phyloP scores from a whole-genome alignment of 192 early-diverging fungal genomes.

The Dispira simplex region DNA sequence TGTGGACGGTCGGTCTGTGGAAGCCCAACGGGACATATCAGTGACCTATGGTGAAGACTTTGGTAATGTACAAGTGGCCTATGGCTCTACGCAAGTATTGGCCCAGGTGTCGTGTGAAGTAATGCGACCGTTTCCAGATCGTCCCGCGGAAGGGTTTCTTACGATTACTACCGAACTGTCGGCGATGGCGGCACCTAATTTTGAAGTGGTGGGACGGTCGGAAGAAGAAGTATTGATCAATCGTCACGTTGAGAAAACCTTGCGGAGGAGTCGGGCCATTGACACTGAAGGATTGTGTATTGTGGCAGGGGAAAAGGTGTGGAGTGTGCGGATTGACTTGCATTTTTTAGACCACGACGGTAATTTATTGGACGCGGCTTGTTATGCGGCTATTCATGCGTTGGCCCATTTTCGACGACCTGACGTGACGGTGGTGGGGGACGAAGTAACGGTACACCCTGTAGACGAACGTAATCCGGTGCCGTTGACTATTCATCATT shows the following conservation, averaged over 20 bases:
- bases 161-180: constrained; percentile 78
- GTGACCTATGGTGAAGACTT: constrained; percentile 40
- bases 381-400: constrained; percentile 79
- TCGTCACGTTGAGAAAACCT: constrained; percentile 75
- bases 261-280: constrained; percentile 69
- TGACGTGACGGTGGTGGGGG: constrained; percentile 89
- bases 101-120: constrained; percentile 58
- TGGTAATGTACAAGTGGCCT: constrained; percentile 60
- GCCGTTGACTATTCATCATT: constrained; percentile 88
- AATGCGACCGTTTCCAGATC: constrained; percentile 48
- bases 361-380: constrained; percentile 83
- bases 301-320: constrained; percentile 89
- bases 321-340: constrained; percentile 81
- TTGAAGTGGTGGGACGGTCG: constrained; percentile 57
- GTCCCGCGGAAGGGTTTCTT: constrained; percentile 76
- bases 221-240: constrained; percentile 75
- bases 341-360: constrained; percentile 90
- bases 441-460: constrained; percentile 71
- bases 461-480: constrained; percentile 81
- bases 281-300: constrained; percentile 97
- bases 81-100: constrained; percentile 69
- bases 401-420: constrained; percentile 82
- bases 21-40: constrained; percentile 57
- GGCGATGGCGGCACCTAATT: constrained; percentile 63
- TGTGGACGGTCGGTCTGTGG: constrained; percentile 60